Evolutionary conservation across 257 asterid species (phyloP).

Genomic region (Salvia hispanica): DNA sequence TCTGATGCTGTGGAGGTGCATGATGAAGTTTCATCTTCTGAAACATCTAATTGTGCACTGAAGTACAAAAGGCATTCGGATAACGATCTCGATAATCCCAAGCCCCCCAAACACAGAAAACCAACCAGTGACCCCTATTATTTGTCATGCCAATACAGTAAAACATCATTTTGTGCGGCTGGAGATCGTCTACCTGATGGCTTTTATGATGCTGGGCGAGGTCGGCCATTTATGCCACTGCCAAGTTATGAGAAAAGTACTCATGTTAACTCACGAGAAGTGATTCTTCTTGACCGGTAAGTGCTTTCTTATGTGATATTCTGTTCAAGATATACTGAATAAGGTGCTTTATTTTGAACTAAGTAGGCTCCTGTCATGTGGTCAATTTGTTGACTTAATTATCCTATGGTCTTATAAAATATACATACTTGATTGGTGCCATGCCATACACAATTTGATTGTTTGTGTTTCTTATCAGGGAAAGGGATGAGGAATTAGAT

Average conservation of each 20-base stretch:
- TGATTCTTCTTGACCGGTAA: conserved; percentile 85
- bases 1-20: conserved; percentile 44
- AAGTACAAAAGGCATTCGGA: conserved; percentile 89
- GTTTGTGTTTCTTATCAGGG: conserved; percentile 53
- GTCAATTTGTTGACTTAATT: not conserved
- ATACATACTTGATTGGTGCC: not conserved
- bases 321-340: not conserved
- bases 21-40: conserved; percentile 53
- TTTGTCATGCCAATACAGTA: conserved; percentile 69
- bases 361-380: not conserved
- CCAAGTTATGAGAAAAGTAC: conserved; percentile 54
- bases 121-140: conserved; percentile 61
- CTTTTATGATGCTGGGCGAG: conserved; percentile 94
- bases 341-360: conserved; percentile 4
- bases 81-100: conserved; percentile 75
- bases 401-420: not conserved
- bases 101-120: conserved; percentile 77
- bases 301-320: conserved; percentile 22
- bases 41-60: conserved; percentile 36
- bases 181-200: conserved; percentile 85
- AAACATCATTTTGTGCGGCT: conserved; percentile 70
- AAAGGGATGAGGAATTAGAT: conserved; percentile 81
- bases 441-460: too few relatives aligned
- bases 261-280: conserved; percentile 68
- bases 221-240: conserved; percentile 82